Base-by-base conservation (phyloP, 768 basidiomycete species). In the Thelephora ganbajun region DNA sequence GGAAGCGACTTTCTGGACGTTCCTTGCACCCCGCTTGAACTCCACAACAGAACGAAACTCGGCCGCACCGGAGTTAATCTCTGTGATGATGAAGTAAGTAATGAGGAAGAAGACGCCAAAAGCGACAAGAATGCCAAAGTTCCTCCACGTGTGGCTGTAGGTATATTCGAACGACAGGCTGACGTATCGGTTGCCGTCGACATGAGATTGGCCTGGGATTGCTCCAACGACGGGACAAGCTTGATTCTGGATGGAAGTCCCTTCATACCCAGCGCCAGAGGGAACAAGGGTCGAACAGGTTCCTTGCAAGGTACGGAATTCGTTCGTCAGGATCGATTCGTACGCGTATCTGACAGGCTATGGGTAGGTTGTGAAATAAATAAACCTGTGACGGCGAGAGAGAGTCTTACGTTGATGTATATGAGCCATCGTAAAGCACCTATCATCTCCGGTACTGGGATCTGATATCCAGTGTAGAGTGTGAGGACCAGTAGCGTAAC, bases 141-240 rank as follows among this genome's bases (percentile, higher is more conserved):
- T 76, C 77, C 72, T 56, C 72, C 76, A 69, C 57, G 83, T 11
- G 65, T 80, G 49, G 64, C 58, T 52, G 53, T 66, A 58, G 63
- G 52, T 50, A 67, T 69, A 69, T 5, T 54, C 65, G 59, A 65
- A 65, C 48, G 63, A 68, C 52, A 79, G 43, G 46, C 56, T 9
- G 56, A 77, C 61, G 59, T 78, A 94, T 2, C 52, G 53, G 33
- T 71, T 69, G 3, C 90, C 89, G 20, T 70, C 56, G 35, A 91
- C 87, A 12, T 54, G 60, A 16, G 61, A 57, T 46, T 77, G 69
- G 1, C 87, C 88, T 0, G 79, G 54, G 3, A 70, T 56, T 1
- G 80, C 71, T 3, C 89, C 88, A 6, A 80, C 68, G 0, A 79
- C 71, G 2, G 83, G 71, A 59, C 90, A 92, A 1, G 81, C 80